These are phyloP conservation scores for Penicillium sp. DNA, from an alignment of 2,329 filamentous ascomycete genomes.

Conservation along the genomic window DNA sequence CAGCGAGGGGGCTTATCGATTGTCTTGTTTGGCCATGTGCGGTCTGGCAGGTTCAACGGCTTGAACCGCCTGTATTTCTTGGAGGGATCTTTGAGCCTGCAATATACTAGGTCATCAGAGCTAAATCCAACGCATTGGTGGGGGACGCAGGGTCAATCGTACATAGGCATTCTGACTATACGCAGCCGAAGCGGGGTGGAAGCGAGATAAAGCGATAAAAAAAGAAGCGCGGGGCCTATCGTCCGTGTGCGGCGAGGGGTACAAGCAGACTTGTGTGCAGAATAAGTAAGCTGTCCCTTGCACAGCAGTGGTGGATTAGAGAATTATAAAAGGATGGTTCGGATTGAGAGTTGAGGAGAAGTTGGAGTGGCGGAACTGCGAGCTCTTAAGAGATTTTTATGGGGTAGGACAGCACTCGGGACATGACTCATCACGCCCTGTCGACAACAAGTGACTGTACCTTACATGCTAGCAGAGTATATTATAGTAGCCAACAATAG, in stretches of 20 bases:
- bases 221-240: conserved; percentile 3
- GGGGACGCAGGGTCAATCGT: conserved; percentile 16
- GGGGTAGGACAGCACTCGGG: background rate
- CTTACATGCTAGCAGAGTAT: no score
- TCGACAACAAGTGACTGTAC: no score
- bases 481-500: no score
- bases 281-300: background rate
- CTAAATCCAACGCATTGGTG: background rate
- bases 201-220: conserved; percentile 17
- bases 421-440: background rate
- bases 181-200: conserved; percentile 17
- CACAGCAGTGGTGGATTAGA: background rate
- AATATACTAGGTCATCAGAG: conserved; percentile 9
- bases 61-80: conserved; percentile 47
- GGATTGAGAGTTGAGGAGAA: background rate
- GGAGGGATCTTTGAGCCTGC: conserved; percentile 47
- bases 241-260: conserved; percentile 1
- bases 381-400: background rate
- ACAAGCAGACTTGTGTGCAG: background rate
- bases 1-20: conserved; percentile 84
- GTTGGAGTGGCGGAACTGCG: background rate
- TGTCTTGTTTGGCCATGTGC: conserved; percentile 74
- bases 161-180: conserved; percentile 34
- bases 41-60: conserved; percentile 47
- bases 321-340: background rate